A percentile compares a stretch with the other conserved stretches of the same genome.
Evolutionary conservation across 768 basidiomycete species (phyloP).

Genomic region (Lentinula sp.): DNA sequence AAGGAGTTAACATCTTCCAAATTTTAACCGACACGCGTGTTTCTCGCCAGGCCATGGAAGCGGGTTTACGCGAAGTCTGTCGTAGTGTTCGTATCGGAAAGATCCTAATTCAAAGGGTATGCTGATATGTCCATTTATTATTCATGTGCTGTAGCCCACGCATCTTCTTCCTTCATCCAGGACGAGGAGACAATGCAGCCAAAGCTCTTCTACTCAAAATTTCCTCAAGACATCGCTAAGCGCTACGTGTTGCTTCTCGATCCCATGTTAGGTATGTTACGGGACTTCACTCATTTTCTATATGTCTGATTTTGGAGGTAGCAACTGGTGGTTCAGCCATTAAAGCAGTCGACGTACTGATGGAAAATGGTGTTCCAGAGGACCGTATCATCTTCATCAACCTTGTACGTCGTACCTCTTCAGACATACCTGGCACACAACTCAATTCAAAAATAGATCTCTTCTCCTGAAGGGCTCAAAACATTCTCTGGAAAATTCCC

Average conservation of each 20-base stretch:
- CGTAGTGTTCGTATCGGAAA: constrained; percentile 93
- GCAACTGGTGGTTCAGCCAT: constrained; percentile 98
- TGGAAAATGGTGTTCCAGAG: constrained; percentile 88
- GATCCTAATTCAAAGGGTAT: constrained; percentile 92
- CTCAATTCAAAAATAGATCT: constrained; percentile 47
- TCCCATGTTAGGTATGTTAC: constrained; percentile 84
- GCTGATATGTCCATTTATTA: constrained; percentile 12
- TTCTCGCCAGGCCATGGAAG: constrained; percentile 83
- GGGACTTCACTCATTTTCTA: neutral
- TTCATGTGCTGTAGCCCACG: neutral
- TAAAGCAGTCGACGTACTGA: constrained; percentile 93
- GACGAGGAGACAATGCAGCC: constrained; percentile 93
- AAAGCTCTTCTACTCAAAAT: constrained; percentile 92
- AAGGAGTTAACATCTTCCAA: neutral
- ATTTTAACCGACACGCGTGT: neutral
- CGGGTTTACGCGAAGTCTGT: constrained; percentile 92
- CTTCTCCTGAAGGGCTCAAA: constrained; percentile 84
- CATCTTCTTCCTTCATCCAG: constrained; percentile 26
- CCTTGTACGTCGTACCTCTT: constrained; percentile 45
- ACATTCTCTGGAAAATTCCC: constrained; percentile 77
- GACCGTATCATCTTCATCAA: constrained; percentile 95
- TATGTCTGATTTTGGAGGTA: constrained; percentile 12
- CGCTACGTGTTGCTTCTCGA: constrained; percentile 94
- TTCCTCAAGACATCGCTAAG: constrained; percentile 87
- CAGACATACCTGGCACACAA: neutral